Base-by-base conservation (phyloP, 148 eudicot genomes). In the Gaultheria prostrata region DNA sequence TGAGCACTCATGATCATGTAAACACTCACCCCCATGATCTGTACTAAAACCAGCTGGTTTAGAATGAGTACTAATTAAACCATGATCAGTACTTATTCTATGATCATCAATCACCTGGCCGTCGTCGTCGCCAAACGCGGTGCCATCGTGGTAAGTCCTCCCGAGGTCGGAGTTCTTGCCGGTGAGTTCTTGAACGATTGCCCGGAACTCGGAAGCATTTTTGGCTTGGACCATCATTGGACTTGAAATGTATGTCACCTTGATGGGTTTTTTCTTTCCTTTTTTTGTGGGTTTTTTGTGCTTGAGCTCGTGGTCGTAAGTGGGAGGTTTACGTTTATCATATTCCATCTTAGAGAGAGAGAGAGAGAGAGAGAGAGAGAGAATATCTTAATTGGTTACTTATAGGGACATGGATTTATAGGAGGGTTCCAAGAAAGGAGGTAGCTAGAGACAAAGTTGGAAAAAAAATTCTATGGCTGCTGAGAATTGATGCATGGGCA, bases 171-270 rank as follows among this genome's bases (percentile, higher is more conserved):
- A 80, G 53, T 80, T 13, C 17, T 63, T 71, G 43, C 91, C 88
- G 2, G 91, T 89, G 39, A 89, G 91, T 39, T 87, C 77, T 61
- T 89, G 91, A 70, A 89, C 91, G 39, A 89, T 87, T 8, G 89
- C 88, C 28, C 79, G 84, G 65, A 89, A 89, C 86, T 89, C 91
- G 1, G 85, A 76, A 56, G 86, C 89, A 78, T 63, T 89, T 53
- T 33, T 57, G 39, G 91, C 89, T 53, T 81, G 57, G 15, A 89
- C 91, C 86, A 87, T 85, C 79, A 87, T 80, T 18, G 91, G 91
- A n/a, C 78, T 87, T 3, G 91, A 89, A 76, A 89, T 89, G 83
- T 89, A 87, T 70, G 75, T 89, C 30, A 89, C 85, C 77, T 85
- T 89, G 72, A 83, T 82, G 9, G 88, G 88, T 35, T 89, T 86